These are phyloP conservation scores for Scutellaria baicalensis DNA, from an alignment of 257 asterid genomes.

Conservation along the genomic window DNA sequence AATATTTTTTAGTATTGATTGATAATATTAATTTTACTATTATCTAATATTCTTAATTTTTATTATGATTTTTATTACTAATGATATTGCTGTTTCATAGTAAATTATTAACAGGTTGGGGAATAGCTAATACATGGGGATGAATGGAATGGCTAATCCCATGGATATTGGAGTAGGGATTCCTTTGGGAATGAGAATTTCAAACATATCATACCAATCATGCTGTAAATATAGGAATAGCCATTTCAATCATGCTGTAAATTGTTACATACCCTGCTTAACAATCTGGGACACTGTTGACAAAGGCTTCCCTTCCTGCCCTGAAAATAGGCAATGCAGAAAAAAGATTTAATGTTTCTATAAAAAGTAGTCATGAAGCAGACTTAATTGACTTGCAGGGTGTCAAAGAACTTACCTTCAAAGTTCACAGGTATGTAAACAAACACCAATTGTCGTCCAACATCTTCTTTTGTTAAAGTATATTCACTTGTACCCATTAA, in stretches of 20 bases:
- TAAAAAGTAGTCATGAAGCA: conserved; percentile 1
- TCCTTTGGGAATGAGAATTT: no score
- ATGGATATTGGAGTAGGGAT: no score
- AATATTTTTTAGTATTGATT: no score
- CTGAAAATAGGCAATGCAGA: conserved; percentile 36
- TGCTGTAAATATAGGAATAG: no score
- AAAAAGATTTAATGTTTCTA: conserved; percentile 3
- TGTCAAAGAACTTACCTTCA: conserved; percentile 55
- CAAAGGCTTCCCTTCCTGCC: conserved; percentile 83
- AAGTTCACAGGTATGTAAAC: conserved; percentile 80
- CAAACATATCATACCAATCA: no score
- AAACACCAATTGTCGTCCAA: conserved; percentile 60
- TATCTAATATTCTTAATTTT: no score
- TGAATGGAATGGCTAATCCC: no score
- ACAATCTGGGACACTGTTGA: conserved; percentile 56
- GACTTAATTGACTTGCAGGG: neutral
- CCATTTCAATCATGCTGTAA: neutral
- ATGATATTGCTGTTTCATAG: no score
- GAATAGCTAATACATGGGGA: no score
- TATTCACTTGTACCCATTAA: conserved; percentile 76
- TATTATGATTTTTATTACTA: no score
- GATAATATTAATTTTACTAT: no score
- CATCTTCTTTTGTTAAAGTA: conserved; percentile 68
- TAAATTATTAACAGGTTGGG: no score
- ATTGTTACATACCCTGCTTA: conserved; percentile 51